Base-by-base conservation (phyloP, 495 filamentous ascomycete genomes). In the Hypoxylon cercidicola region DNA sequence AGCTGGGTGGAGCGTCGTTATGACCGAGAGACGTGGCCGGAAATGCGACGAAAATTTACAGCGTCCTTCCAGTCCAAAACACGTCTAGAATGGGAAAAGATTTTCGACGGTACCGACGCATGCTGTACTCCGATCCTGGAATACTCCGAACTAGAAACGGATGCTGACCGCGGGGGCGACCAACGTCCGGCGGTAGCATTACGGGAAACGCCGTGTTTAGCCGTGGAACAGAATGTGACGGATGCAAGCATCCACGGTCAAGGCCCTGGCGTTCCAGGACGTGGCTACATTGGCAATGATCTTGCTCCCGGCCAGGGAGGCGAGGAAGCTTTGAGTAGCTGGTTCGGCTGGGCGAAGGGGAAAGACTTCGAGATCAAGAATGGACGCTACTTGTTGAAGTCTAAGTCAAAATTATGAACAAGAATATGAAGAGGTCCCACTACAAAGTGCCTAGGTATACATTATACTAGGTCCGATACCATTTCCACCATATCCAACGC, bases 51-150 rank as follows among this genome's bases (percentile, higher is more conserved):
- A 10, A 59, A 84, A 2, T 91, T 96, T 70, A 81, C 84, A 28
- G 70, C 70, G 15, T 78, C 73, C 1, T 97, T 98, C 72, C 86
- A 84, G 75, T 77, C 81, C 53, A 96, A 89, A 76, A 91, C 89
- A 10, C 82, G 94, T 19, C 70, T 68, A 0, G 90, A 96, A 73
- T 98, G 94, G 94, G 93, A 96, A 75, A 66, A 52, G 5, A 74
- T 96, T 2, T 98, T 97, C 73, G 90, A 95, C 68, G 90, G 90
- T 15, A 94, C 87, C 0, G 94, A 98, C 80, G 93, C 94, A 8
- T 98, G 94, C 74, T 92, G 90, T 55, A 93, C 93, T 18, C 93
- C 94, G 1, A 90, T 98, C 2, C 75, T 96, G 49, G 87, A 86
- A 41, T 89, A 90, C 68, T 63, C 39, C 0, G 93, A 97, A 76